These are phyloP conservation scores for Rhizoctonia solani DNA, from an alignment of 1,284 basidiomycete species.

Conservation along the genomic window DNA sequence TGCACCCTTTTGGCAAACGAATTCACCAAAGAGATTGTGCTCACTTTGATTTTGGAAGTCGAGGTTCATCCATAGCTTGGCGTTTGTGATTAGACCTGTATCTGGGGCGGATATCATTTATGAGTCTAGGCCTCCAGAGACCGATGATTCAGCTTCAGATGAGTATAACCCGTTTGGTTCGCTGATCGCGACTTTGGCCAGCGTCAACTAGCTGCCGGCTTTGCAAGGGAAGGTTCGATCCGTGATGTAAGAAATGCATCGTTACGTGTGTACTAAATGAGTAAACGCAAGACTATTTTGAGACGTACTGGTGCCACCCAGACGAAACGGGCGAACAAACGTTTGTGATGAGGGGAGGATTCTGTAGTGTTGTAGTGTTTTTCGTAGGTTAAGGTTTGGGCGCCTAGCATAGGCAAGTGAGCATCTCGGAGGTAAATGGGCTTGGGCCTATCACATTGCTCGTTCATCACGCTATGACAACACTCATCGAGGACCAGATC, in stretches of 20 bases:
- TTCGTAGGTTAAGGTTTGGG: neutral
- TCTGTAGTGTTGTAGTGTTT: neutral
- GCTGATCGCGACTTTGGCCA: too few species aligned
- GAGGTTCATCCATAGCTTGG: too few species aligned
- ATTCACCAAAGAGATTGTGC: too few species aligned
- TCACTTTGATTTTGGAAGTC: too few species aligned
- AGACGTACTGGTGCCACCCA: neutral
- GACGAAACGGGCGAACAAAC: constrained; percentile 10
- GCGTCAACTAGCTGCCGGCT: too few species aligned
- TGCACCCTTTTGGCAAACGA: neutral
- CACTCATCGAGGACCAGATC: too few species aligned
- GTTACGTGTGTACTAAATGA: neutral
- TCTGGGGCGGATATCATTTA: neutral
- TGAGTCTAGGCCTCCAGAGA: neutral
- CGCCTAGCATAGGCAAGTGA: neutral
- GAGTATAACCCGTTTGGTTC: neutral
- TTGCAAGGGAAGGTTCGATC: too few species aligned
- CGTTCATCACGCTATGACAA: too few species aligned
- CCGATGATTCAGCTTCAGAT: neutral
- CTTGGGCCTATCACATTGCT: too few species aligned
- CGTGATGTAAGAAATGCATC: neutral
- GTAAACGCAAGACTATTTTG: constrained; percentile 5
- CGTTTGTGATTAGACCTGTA: too few species aligned
- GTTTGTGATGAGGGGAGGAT: neutral
- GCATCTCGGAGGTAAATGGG: too few species aligned